Evolutionary conservation across 257 asterid genomes (phyloP), one percentile per base, ranked within the genome.

Genomic region (Mitragyna speciosa): DNA sequence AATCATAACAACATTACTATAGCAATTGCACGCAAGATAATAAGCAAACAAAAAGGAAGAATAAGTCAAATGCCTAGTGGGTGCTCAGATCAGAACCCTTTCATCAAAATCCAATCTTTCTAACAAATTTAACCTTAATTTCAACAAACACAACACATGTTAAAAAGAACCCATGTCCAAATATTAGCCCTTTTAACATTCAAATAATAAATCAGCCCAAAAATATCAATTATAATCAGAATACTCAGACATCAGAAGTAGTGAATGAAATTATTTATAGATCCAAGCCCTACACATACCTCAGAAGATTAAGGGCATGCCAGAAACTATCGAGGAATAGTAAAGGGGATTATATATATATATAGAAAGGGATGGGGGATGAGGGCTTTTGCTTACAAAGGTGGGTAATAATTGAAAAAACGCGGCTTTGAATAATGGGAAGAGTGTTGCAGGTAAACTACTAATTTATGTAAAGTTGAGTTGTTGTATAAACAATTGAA

Each of bases 401-500:
- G 15, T 45, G 69, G 43, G 74, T 49, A 61, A 64, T 41, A 41
- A 59, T 20, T 43, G 48, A 36, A 59, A 80, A 73, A 76, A 85
- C 82, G 86, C 88, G 90, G 81, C 82, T 82, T 85, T 77, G 89
- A 84, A 85, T 72, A 82, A 78, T 69, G 91, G 80, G 85, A 83
- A 79, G 88, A 82, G 91, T 81, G 88, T 71, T 84, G 85, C 86
- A 83, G 91, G 69, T 65, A 63, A 58, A 54, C 43, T 16, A 49
- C 26, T 76, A 67, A 76, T n/a, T 19, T 52, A 41, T 47, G 74
- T 51, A 72, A 24, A 31, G 26, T 24, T 1, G 33, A 24, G 70
- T n/a, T 28, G 33, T 12, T 4, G 24, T 17, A 22, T 7, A 68
- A 43, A 63, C 31, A 61, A 68, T 74, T 47, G 56, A 31, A 47